Base-by-base conservation (phyloP, 257 asterid species). In the Solanum ossicruentum region DNA sequence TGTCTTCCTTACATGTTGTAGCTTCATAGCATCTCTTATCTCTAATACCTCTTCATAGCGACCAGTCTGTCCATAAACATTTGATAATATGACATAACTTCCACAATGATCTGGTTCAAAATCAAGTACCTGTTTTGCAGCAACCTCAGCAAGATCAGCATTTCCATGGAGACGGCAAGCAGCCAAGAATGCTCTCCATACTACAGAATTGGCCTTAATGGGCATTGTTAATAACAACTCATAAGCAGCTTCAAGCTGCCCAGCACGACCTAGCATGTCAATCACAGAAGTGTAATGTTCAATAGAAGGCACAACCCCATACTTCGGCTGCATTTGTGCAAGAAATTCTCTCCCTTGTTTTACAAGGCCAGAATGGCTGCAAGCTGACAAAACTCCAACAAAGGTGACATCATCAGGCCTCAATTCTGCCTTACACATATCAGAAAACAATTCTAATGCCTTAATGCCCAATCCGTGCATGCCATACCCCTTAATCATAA, bases 221-320 rank as follows among this genome's bases (percentile, higher is more conserved):
- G 93, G 81, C 95, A 94, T 94, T 81, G 81, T 87, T n/a, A 89
- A 88, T 45, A 93, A 85, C 91, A 93, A 56, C 82, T 92, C 91
- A 86, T 88, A 89, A 70, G 98, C 98, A 81, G 91, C 94, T 77
- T 88, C 92, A 54, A 94, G 92, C 82, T 86, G 75, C 87, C 98
- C 97, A 41, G 93, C 96, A 80, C 97, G 93, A 77, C 99, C 98
- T 79, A 96, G 93, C 98, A 92, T 92, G 91, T 96, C 99, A 28
- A 94, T 89, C 70, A 93, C 92, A 49, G 98, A 94, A 12, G 96
- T 93, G 54, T 94, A 94, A 70, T 94, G 98, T 84, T 92, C 96
- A 41, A 94, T 92, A 17, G 86, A 83, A 4, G 97, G 98, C 78
- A 86, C 65, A 70, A 94, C 90, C 1, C 93, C 92, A 49, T 94